Base-by-base conservation (phyloP, 768 basidiomycete genomes). In the Lanmaoa pseudosensibilis region DNA sequence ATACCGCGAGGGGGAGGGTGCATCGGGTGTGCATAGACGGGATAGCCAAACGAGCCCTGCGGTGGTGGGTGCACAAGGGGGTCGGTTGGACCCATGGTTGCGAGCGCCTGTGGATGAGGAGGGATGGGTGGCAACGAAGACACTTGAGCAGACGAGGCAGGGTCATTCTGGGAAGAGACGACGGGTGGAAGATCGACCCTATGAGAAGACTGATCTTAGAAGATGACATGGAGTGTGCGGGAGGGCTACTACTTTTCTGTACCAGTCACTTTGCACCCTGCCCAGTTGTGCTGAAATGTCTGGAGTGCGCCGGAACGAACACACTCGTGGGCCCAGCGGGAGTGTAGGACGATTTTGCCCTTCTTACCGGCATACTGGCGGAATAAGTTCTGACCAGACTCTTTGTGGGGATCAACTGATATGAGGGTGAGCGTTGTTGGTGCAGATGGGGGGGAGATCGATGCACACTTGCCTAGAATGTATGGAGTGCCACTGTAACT, bases 331-430 rank as follows among this genome's bases (percentile, higher is more conserved):
- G 91, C 80, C 92, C 92, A 94, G 45, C 82, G 80, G 5, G 82
- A 79, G 63, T 83, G 79, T 8, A 94, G 81, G 3, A 94, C 83
- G 44, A 92, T 75, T 69, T 92, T 92, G 39, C 82, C 84, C 72
- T 90, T 92, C 73, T 92, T 92, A 44, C 82, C 80, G 2, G 80
- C 82, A 69, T 90, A 92, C 65, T 91, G 88, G 43, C 88, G 82
- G 71, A 83, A 92, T 4, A 94, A 70, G 64, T 85, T 91, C 68
- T 92, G 90, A 4, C 92, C 92, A 7, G 89, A 88, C 50, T 83
- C 78, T 62, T 86, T 88, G 62, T 84, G 80, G 4, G 92, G 87
- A 63, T 92, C 87, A 55, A 94, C 92, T 93, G 60, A 41, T 37
- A 3, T 32, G 48, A 21, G 25, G 50, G 45, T 61, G 58, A 62